Conservation (phyloP, 2,329 filamentous ascomycete species). For the Diaporthe nobilis region DNA sequence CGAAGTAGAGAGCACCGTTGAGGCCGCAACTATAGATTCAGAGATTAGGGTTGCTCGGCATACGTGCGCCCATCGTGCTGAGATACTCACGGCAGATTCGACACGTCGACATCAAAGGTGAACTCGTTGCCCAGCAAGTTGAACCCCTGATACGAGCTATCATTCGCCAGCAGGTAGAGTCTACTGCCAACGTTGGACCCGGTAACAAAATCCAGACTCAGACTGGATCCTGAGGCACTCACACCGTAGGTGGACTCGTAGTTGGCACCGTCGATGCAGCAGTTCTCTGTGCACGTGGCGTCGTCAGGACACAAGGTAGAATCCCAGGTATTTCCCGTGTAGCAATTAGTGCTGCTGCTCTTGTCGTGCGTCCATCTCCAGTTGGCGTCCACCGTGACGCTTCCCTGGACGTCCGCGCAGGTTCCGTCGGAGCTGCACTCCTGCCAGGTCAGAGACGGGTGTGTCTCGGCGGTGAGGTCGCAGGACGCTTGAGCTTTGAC, state of each 20-base stretch:
- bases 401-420: background rate
- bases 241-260: constrained; percentile 68
- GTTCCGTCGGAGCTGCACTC: constrained; percentile 4
- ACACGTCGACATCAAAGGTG: constrained; percentile 76
- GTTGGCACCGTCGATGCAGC: constrained; percentile 68
- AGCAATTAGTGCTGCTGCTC: constrained; percentile 63
- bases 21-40: constrained; percentile 63
- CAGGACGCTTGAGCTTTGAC: constrained; percentile 10
- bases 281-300: constrained; percentile 66
- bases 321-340: constrained; percentile 65
- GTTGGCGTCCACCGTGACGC: constrained; percentile 61
- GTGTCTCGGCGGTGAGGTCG: constrained; percentile 3
- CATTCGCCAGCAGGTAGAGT: constrained; percentile 50
- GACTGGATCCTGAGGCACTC: constrained; percentile 60
- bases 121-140: constrained; percentile 73
- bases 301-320: constrained; percentile 61
- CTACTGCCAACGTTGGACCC: constrained; percentile 52
- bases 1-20: constrained; percentile 72
- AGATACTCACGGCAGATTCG: constrained; percentile 68
- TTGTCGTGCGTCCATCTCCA: constrained; percentile 70
- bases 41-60: constrained; percentile 46
- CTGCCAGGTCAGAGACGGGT: constrained; percentile 18
- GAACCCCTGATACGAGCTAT: constrained; percentile 60
- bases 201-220: constrained; percentile 64
- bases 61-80: background rate